Conservation (phyloP, 768 basidiomycete genomes). For the Filobasidium wieringae region DNA sequence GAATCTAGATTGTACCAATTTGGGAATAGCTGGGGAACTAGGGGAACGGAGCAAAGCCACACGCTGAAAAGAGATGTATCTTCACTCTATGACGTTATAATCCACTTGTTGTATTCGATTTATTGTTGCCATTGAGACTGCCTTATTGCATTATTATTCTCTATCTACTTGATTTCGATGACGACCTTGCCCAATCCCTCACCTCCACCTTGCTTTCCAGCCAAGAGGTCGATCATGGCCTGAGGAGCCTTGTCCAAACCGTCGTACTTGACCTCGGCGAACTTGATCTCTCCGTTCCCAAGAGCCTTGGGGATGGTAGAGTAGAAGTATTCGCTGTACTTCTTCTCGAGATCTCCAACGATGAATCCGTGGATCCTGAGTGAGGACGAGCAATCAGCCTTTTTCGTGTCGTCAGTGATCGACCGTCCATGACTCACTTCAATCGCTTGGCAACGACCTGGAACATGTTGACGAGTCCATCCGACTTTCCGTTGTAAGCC, state of each 20-base stretch:
- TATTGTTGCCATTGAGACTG: too few relatives aligned
- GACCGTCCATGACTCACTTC: not conserved
- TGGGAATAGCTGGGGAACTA: too few relatives aligned
- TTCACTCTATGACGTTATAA: too few relatives aligned
- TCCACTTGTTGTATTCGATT: too few relatives aligned
- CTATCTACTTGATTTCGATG: constrained; percentile 27
- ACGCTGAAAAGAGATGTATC: too few relatives aligned
- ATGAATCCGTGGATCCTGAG: constrained; percentile 20
- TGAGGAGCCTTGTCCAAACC: constrained; percentile 28
- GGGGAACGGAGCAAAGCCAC: too few relatives aligned
- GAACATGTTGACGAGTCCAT: constrained; percentile 21
- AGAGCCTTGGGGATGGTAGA: constrained; percentile 18
- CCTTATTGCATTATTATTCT: too few relatives aligned
- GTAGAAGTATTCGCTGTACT: constrained; percentile 29
- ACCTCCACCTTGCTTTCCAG: constrained; percentile 12
- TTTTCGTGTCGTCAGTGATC: not conserved
- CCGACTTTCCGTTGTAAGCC: constrained; percentile 19
- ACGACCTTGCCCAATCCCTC: constrained; percentile 19
- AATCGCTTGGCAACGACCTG: constrained; percentile 23
- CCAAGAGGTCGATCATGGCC: constrained; percentile 26
- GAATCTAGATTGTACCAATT: too few relatives aligned
- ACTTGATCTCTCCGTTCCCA: constrained; percentile 21
- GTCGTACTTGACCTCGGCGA: constrained; percentile 25
- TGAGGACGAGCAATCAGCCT: not conserved
- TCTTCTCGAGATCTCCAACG: constrained; percentile 17